These are phyloP conservation scores for Botrytis hyacinthi DNA, from an alignment of 2,329 filamentous ascomycete species.

Conservation along the genomic window DNA sequence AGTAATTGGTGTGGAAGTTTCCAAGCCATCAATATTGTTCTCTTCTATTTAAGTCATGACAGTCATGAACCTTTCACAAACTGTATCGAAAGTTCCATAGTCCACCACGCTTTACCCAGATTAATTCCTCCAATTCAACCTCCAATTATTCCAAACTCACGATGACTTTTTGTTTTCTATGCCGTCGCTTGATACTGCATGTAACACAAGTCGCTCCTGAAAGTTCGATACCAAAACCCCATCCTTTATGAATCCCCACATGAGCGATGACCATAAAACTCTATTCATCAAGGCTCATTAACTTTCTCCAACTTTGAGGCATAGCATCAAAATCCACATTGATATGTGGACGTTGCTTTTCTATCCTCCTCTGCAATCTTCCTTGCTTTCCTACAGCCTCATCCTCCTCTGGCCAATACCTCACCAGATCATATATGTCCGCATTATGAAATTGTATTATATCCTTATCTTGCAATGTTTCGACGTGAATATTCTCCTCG, in stretches of 20 bases:
- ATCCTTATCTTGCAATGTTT: conserved; percentile 6
- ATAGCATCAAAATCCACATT: background rate
- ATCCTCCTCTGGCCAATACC: background rate
- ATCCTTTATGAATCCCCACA: background rate
- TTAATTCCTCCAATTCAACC: background rate
- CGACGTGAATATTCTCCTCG: background rate
- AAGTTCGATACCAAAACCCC: background rate
- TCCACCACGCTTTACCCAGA: background rate
- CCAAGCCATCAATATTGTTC: no score
- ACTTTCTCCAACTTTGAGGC: background rate
- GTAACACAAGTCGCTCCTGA: no score
- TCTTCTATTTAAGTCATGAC: background rate
- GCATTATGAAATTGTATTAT: conserved; percentile 10
- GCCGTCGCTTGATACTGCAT: background rate
- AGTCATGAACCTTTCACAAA: background rate
- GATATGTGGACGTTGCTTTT: background rate
- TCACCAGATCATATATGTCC: conserved; percentile 3
- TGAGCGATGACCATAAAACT: background rate
- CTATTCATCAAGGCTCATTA: conserved; percentile 1
- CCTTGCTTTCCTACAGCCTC: background rate
- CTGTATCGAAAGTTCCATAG: background rate
- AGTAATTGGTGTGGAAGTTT: background rate
- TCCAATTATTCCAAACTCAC: background rate
- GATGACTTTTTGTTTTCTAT: fast-evolving
- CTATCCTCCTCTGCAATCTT: background rate